A percentile compares a stretch with the other conserved stretches of the same genome.
Conservation (phyloP, 495 filamentous ascomycete species). For the Penicillium samsonianum region DNA sequence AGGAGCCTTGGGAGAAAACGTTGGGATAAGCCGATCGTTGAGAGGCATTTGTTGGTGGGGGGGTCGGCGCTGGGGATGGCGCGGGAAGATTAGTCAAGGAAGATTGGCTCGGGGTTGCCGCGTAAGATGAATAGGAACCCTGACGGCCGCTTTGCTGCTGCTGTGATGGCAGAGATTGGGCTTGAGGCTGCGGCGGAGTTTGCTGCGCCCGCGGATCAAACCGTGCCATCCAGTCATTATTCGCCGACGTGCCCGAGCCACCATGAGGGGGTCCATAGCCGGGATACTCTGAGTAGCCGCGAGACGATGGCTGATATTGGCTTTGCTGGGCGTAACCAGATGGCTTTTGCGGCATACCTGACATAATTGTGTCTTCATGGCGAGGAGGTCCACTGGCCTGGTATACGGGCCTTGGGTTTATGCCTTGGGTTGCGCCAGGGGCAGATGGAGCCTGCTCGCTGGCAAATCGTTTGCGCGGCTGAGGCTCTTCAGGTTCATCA, state of each 20-base stretch:
- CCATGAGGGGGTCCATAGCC: slow-evolving; percentile 30
- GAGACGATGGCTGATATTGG: slow-evolving; percentile 35
- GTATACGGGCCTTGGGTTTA: slow-evolving; percentile 22
- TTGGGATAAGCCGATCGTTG: slow-evolving; percentile 41
- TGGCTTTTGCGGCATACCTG: slow-evolving; percentile 23
- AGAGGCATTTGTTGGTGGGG: slow-evolving; percentile 36
- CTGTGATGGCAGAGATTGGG: slow-evolving; percentile 26
- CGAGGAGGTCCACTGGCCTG: slow-evolving; percentile 22
- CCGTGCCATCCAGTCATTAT: slow-evolving; percentile 50
- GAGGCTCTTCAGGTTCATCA: slow-evolving; percentile 57
- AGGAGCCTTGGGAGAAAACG: slow-evolving; percentile 34
- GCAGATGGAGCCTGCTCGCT: slow-evolving; percentile 36
- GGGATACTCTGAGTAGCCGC: slow-evolving; percentile 41
- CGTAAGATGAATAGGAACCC: slow-evolving; percentile 35
- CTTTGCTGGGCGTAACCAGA: slow-evolving; percentile 32
- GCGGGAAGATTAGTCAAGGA: slow-evolving; percentile 31
- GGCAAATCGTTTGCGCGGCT: slow-evolving; percentile 53
- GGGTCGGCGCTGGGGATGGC: slow-evolving; percentile 44
- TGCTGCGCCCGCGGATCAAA: slow-evolving; percentile 48
- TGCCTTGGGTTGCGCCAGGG: slow-evolving; percentile 12
- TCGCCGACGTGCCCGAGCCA: slow-evolving; percentile 32
- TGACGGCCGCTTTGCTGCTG: slow-evolving; percentile 32
- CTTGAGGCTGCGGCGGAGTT: slow-evolving; percentile 28
- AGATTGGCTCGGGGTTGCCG: slow-evolving; percentile 30
- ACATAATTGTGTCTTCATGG: slow-evolving; percentile 28